Conservation (phyloP, 345 rosid genomes). For the Populus pruinosa region DNA sequence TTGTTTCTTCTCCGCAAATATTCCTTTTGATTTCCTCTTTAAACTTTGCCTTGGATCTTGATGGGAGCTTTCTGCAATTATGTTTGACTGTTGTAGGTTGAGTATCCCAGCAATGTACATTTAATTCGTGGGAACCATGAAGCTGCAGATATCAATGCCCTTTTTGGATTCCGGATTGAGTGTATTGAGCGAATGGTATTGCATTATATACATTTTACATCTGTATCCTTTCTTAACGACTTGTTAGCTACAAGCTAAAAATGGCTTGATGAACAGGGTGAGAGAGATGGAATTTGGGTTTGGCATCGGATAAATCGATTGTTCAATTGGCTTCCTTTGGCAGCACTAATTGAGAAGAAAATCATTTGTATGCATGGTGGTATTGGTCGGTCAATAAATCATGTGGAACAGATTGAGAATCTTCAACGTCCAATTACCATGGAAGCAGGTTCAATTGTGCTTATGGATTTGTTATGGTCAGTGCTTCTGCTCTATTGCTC, state of each 20-base stretch:
- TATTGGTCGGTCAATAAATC: slow-evolving; percentile 96
- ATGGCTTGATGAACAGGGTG: slow-evolving; percentile 60
- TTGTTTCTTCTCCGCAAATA: not conserved
- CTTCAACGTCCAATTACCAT: slow-evolving; percentile 93
- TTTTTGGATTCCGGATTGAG: slow-evolving; percentile 94
- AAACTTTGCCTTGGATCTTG: slow-evolving; percentile 3
- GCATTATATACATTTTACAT: slow-evolving; percentile 15
- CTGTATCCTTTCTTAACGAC: slow-evolving; percentile 8
- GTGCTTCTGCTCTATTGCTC: slow-evolving; percentile 27
- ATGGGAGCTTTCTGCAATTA: slow-evolving; percentile 12
- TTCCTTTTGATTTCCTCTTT: not conserved
- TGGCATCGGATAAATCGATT: slow-evolving; percentile 98
- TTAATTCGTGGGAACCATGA: slow-evolving; percentile 98
- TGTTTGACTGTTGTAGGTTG: slow-evolving; percentile 56
- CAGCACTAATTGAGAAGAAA: slow-evolving; percentile 93
- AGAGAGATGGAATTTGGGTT: slow-evolving; percentile 97
- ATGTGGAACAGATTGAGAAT: slow-evolving; percentile 92
- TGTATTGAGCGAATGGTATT: slow-evolving; percentile 98
- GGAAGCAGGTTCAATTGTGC: slow-evolving; percentile 96
- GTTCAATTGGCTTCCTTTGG: slow-evolving; percentile 95
- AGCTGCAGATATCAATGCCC: slow-evolving; percentile 99
- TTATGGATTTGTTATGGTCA: slow-evolving; percentile 93
- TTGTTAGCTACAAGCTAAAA: slow-evolving; percentile 15
- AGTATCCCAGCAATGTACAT: slow-evolving; percentile 83
- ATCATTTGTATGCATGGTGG: slow-evolving; percentile 99